phyloP scores from a whole-genome alignment of 208 protist species.

The Wallacemonas sp. region DNA sequence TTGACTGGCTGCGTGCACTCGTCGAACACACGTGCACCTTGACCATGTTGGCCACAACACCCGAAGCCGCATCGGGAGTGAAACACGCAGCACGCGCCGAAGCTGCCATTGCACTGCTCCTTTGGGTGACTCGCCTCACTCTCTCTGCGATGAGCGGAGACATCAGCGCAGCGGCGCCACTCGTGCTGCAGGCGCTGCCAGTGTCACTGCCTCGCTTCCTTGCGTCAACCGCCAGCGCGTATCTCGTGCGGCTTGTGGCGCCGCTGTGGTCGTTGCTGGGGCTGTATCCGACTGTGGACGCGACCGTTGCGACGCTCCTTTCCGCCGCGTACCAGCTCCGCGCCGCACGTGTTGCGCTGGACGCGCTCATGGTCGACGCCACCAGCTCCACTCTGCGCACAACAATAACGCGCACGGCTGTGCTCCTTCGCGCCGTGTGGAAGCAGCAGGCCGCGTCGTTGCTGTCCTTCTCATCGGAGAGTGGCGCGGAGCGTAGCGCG shows the following conservation, averaged over 20 bases:
- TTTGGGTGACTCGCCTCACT: neutral
- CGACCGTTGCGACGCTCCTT: neutral
- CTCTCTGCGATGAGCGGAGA: constrained; percentile 2
- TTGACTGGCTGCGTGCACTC: neutral
- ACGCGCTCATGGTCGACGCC: neutral
- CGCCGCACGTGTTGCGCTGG: neutral
- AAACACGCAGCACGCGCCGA: neutral
- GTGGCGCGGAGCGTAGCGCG: neutral
- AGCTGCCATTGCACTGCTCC: neutral
- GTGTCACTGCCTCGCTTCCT: no score
- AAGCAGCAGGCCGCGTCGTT: neutral
- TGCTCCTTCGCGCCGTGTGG: neutral
- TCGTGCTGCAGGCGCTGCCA: no score
- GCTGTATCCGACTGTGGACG: neutral
- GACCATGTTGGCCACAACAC: neutral
- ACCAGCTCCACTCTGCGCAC: neutral
- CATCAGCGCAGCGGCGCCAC: no score
- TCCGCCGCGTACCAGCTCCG: neutral
- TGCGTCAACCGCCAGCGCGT: neutral
- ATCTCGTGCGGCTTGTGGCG: neutral
- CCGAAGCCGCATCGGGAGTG: neutral
- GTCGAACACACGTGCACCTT: neutral
- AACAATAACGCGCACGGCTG: neutral
- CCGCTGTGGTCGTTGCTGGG: neutral
- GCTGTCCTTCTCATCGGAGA: neutral